Evolutionary conservation across 2,329 filamentous ascomycete genomes (phyloP), one percentile per base, ranked within the genome.

Genomic region (Akanthomyces lecanii): DNA sequence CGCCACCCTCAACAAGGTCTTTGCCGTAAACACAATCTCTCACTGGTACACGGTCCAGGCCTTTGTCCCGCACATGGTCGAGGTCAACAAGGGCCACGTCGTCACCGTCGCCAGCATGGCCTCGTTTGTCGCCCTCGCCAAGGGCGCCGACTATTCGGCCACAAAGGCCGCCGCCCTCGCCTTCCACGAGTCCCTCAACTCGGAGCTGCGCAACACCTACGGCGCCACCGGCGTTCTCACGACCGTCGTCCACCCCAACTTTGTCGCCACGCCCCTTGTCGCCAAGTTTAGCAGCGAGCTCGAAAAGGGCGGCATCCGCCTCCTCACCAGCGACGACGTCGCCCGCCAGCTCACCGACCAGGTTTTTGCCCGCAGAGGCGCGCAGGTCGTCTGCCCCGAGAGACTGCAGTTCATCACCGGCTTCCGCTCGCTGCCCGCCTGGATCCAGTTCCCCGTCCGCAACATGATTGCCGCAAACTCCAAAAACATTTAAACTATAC

Each of bases 71-170:
- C 69, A 73, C 65, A 87, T 90, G 80, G 73, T 86, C 50, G 69
- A 72, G 21, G 69, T 68, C 10, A 84, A 89, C 74, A 87, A 89
- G 75, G 87, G 88, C 60, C 87, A 88, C 79, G 73, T 90, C 47
- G 85, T 89, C 33, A 89, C 85, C 1, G 81, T 90, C 33, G 85
- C 88, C 23, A 84, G 80, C 10, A 77, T 84, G 50, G 86, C 86
- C 0, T 81, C 81, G n/a, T 88, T 82, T 71, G 69, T 83, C 7
- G 76, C 80, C 3, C 80, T 83, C 0, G 82, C 86, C 4, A 79
- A 79, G 66, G 82, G 89, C 77, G 81, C 85, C 44, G 85, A 89
- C 74, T 90, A 89, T 74, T 78, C 79, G 1, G 78, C 82, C 11
- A 81, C 79, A 64, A 90, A 90, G 74, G 81, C 85, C 1, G 85